Conservation (phyloP, 192 early-diverging fungal genomes). For the Coemansia sp. region DNA sequence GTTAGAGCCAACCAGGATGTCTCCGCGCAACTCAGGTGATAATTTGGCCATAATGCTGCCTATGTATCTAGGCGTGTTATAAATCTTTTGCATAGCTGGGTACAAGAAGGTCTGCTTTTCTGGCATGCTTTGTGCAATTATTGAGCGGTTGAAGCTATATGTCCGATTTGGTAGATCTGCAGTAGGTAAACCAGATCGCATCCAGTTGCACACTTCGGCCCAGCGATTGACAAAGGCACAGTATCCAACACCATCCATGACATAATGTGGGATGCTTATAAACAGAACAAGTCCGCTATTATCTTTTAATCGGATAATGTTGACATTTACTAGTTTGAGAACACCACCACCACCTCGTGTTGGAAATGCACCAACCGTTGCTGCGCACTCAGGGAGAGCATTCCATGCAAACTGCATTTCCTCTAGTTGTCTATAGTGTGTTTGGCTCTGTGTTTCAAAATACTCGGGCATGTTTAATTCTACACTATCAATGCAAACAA, state of each 20-base stretch:
- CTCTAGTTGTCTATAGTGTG: conserved; percentile 13
- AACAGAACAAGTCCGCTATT: conserved; percentile 31
- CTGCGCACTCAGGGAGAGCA: conserved; percentile 5
- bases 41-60: conserved; percentile 10
- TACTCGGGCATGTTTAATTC: conserved; percentile 33
- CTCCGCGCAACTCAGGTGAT: conserved; percentile 14
- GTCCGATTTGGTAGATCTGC: background rate
- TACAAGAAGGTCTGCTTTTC: conserved; percentile 8
- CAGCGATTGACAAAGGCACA: conserved; percentile 22
- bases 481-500: conserved; percentile 6
- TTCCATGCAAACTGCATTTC: conserved; percentile 12
- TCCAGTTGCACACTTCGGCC: conserved; percentile 15
- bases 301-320: conserved; percentile 12
- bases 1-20: background rate
- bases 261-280: conserved; percentile 18
- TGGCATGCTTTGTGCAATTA: conserved; percentile 24
- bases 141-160: conserved; percentile 34
- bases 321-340: conserved; percentile 14
- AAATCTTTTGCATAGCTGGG: conserved; percentile 7
- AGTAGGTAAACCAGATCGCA: background rate
- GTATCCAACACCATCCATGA: conserved; percentile 16
- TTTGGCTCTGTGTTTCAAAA: conserved; percentile 8
- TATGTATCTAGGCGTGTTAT: conserved; percentile 8
- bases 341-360: background rate
- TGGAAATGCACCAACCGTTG: background rate